Evolutionary conservation across 352 stramenopile genomes (phyloP).

Genomic region (Phytophthora ohioensis): DNA sequence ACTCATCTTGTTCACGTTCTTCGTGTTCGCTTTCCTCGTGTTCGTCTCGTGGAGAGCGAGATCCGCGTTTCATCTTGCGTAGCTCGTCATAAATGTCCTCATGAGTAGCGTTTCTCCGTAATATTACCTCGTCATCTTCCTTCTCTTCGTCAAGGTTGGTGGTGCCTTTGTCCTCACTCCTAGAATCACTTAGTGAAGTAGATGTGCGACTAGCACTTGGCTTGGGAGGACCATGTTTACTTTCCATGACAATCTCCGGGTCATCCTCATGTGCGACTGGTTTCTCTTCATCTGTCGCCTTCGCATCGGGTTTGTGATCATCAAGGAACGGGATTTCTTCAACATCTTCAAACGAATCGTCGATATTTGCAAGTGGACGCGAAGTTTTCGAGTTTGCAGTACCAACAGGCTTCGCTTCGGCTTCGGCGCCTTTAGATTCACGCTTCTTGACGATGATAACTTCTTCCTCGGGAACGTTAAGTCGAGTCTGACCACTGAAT

Average conservation of each 20-base stretch:
- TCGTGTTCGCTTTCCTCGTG: conserved; percentile 11
- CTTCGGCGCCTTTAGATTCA: conserved; percentile 46
- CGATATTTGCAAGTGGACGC: conserved; percentile 34
- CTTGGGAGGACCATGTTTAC: conserved; percentile 51
- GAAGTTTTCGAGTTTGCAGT: conserved; percentile 29
- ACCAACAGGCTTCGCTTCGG: conserved; percentile 24
- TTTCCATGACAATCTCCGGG: conserved; percentile 67
- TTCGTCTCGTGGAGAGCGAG: conserved; percentile 40
- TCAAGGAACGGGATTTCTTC: conserved; percentile 86
- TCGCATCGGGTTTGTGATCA: conserved; percentile 55
- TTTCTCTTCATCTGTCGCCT: conserved; percentile 40
- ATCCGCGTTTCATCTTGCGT: conserved; percentile 55
- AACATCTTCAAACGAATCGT: conserved; percentile 80
- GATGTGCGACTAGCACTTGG: conserved; percentile 6
- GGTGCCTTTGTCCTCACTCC: conserved; percentile 32
- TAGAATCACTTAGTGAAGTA: conserved; percentile 14
- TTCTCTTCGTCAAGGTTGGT: conserved; percentile 40
- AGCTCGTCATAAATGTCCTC: conserved; percentile 72
- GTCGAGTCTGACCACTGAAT: conserved; percentile 57
- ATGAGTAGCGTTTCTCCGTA: conserved; percentile 39
- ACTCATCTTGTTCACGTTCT: conserved; percentile 18
- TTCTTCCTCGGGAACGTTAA: conserved; percentile 75
- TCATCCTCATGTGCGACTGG: conserved; percentile 50
- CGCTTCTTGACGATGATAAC: conserved; percentile 77
- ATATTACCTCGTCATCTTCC: conserved; percentile 26